These are phyloP conservation scores for Scalesia atractyloides DNA, from an alignment of 129 eudicot species.

Conservation along the genomic window DNA sequence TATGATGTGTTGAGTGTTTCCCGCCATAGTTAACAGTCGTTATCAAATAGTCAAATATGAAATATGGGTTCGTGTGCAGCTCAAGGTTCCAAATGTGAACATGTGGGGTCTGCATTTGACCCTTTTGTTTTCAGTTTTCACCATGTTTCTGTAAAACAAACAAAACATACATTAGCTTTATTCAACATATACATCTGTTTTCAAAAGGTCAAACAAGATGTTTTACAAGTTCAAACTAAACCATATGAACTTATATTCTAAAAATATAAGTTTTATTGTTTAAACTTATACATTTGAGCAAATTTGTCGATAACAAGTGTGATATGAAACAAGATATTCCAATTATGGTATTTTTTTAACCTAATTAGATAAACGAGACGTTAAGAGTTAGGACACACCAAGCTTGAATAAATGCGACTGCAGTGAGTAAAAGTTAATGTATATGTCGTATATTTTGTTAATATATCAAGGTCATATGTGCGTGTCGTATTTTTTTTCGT, in stretches of 20 bases:
- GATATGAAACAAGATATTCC: too few relatives aligned
- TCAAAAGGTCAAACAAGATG: conserved; percentile 30
- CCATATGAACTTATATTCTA: neutral
- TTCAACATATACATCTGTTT: conserved; percentile 10
- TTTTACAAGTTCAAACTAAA: conserved; percentile 27
- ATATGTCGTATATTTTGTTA: too few relatives aligned
- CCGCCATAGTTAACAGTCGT: conserved; percentile 47
- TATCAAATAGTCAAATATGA: conserved; percentile 8
- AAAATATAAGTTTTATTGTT: neutral
- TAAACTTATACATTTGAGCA: neutral
- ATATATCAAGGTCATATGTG: too few relatives aligned
- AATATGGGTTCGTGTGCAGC: conserved; percentile 6
- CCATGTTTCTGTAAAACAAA: conserved; percentile 24
- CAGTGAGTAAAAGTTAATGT: too few relatives aligned
- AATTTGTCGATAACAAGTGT: too few relatives aligned
- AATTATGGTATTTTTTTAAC: too few relatives aligned
- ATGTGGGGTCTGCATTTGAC: conserved; percentile 29
- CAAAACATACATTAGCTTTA: conserved; percentile 9
- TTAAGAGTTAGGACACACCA: too few relatives aligned
- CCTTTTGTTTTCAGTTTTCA: conserved; percentile 26
- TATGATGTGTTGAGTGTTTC: conserved; percentile 27
- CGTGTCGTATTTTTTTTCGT: too few relatives aligned
- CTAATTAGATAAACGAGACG: too few relatives aligned
- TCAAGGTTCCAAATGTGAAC: conserved; percentile 42
- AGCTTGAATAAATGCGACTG: too few relatives aligned